Evolutionary conservation across 75 land plant genomes (phyloP), one percentile per base, ranked within the genome.

Genomic region (Pseudotsuga menziesii): DNA sequence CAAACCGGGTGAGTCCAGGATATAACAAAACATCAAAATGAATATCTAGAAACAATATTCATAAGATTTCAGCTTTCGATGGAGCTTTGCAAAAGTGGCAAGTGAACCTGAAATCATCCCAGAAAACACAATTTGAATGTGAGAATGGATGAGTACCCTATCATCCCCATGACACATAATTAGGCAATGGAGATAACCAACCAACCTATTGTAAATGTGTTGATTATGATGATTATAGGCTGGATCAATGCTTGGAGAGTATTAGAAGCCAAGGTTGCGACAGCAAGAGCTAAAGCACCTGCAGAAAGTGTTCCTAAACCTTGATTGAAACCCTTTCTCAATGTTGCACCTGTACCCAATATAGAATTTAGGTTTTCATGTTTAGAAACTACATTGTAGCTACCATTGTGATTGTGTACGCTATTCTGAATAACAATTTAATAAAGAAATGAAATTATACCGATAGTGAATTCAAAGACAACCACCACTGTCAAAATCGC

Each of bases 281-380:
- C 73, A 4, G 81, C 87, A 44, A 90, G 82, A 54, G 89, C 85
- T 27, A 90, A 86, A 1, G 75, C 85, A 63, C 91, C 93, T 7
- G 89, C 93, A 7, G 85, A 79, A 2, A 91, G 75, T 44, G 93
- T 91, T 20, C 93, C 93, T 56, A 91, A 58, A 14, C 79, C 93
- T 14, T 90, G 81, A 76, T 91, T 91, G 35, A 88, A 83, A 4
- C 93, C 93, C 81, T 91, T 91, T 72, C 80, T 91, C 2, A 88
- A 79, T 2, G 93, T 91, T 29, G 90, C 90, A 15, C 92, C 92
- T 91, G 74, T 76, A n/a, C n/a, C n/a, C 57, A 41, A 77, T 2
- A 77, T 29, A 20, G 16, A 64, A 77, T 61, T 4, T 0, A 1
- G 83, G 84, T 39, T 39, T 5, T 39, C 4, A 4, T 4, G 44